phyloP scores from a whole-genome alignment of 1,284 basidiomycete genomes.

The Ceraceosorus guamensis region DNA sequence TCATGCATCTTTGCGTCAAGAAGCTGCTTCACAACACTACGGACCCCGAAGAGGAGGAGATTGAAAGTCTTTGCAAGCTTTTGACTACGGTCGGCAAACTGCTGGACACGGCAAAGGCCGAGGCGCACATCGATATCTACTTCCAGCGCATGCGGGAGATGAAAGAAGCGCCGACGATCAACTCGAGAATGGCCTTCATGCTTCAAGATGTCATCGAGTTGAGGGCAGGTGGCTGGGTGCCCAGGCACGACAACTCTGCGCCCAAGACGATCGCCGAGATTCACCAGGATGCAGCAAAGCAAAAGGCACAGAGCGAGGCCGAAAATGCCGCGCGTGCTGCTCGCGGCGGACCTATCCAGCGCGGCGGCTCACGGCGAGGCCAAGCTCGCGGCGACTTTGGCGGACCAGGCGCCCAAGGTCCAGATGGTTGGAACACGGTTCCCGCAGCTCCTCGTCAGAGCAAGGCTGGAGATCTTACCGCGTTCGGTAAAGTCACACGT shows the following conservation, averaged over 20 bases:
- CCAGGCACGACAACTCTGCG: slow-evolving; percentile 66
- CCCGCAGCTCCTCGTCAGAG: slow-evolving; percentile 58
- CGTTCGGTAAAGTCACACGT: slow-evolving; percentile 70
- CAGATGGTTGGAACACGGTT: slow-evolving; percentile 79
- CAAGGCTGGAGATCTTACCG: slow-evolving; percentile 76
- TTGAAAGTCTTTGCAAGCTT: slow-evolving; percentile 90
- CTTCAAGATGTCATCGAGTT: slow-evolving; percentile 87
- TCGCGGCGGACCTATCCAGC: slow-evolving; percentile 64
- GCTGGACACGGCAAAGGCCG: slow-evolving; percentile 68
- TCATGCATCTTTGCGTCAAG: slow-evolving; percentile 95
- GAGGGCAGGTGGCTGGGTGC: slow-evolving; percentile 71
- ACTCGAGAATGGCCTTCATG: slow-evolving; percentile 89
- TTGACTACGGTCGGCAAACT: slow-evolving; percentile 76
- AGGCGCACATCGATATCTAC: slow-evolving; percentile 81
- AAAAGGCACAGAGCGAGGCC: slow-evolving; percentile 33
- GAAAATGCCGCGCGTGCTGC: slow-evolving; percentile 16
- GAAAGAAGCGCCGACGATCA: slow-evolving; percentile 66
- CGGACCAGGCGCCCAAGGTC: slow-evolving; percentile 29
- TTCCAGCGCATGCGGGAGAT: slow-evolving; percentile 76
- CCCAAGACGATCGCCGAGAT: slow-evolving; percentile 83
- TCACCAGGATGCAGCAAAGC: slow-evolving; percentile 64
- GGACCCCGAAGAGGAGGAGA: slow-evolving; percentile 93
- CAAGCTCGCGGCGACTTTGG: slow-evolving; percentile 59
- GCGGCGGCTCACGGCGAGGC: slow-evolving; percentile 81
- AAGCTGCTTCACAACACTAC: slow-evolving; percentile 84